Percentiles rank a stretch among this genome's conserved stretches.
These are phyloP conservation scores for Grosmannia serpens DNA, from an alignment of 2,329 filamentous ascomycete species.

Conservation along the genomic window DNA sequence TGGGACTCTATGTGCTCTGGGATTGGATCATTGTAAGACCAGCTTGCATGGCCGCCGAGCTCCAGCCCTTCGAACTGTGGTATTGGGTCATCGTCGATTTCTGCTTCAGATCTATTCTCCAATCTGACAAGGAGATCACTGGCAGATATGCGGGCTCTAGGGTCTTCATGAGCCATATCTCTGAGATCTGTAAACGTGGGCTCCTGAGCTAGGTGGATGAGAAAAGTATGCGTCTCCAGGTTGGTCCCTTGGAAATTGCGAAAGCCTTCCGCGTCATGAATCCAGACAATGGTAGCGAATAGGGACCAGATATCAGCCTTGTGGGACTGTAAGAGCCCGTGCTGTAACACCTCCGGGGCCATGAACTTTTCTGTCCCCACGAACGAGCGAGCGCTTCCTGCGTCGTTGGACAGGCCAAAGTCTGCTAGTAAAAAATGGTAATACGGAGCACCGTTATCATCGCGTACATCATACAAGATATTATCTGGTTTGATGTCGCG, in stretches of 20 bases:
- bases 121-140: background rate
- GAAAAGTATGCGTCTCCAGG: slow-evolving; percentile 10
- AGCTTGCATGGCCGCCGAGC: background rate
- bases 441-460: slow-evolving; percentile 11
- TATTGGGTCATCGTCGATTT: background rate
- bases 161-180: slow-evolving; percentile 1
- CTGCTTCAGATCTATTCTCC: background rate
- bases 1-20: background rate
- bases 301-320: slow-evolving; percentile 22
- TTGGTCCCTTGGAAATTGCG: slow-evolving; percentile 2
- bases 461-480: slow-evolving; percentile 64
- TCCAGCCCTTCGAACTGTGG: background rate
- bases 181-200: background rate
- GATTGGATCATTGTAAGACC: background rate
- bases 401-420: slow-evolving; percentile 79
- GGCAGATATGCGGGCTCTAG: slow-evolving; percentile 1
- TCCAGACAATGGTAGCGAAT: slow-evolving; percentile 19
- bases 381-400: slow-evolving; percentile 12
- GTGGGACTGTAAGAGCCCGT: slow-evolving; percentile 9
- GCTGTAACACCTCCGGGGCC: slow-evolving; percentile 17
- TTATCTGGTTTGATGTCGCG: slow-evolving; percentile 97
- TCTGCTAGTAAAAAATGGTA: slow-evolving; percentile 78
- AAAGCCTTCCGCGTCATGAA: slow-evolving; percentile 12
- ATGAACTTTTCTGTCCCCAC: slow-evolving; percentile 18
- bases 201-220: slow-evolving; percentile 2